Evolutionary conservation across 2,329 filamentous ascomycete genomes (phyloP).

Genomic region (Paraconiothyrium sp.): DNA sequence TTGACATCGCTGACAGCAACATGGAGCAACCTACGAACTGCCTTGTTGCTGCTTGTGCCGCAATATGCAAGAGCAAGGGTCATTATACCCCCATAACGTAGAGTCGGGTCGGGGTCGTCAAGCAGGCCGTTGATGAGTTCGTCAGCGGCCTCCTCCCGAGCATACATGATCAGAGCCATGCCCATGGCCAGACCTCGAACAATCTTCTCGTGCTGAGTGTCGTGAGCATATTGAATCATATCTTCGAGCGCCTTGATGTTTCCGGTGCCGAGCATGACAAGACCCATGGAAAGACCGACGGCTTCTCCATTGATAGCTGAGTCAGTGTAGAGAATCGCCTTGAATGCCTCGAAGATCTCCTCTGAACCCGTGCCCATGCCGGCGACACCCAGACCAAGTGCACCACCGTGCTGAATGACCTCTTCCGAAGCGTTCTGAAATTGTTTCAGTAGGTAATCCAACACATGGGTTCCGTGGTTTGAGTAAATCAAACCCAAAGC

Average conservation of each 20-base stretch:
- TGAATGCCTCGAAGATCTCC: conserved; percentile 90
- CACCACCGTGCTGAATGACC: conserved; percentile 96
- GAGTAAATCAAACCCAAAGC: conserved; percentile 96
- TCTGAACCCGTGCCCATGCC: conserved; percentile 96
- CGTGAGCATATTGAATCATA: conserved; percentile 97
- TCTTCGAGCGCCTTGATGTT: conserved; percentile 92
- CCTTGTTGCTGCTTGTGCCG: conserved; percentile 97
- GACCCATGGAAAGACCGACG: conserved; percentile 92
- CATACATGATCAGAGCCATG: conserved; percentile 99
- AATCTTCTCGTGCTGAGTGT: conserved; percentile 99
- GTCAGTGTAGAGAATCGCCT: conserved; percentile 87
- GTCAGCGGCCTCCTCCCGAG: conserved; percentile 92
- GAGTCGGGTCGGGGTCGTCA: conserved; percentile 89
- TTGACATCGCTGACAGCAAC: conserved; percentile 98
- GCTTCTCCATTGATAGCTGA: conserved; percentile 97
- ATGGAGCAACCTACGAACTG: conserved; percentile 93
- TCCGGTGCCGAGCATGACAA: conserved; percentile 98
- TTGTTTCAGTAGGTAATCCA: conserved; percentile 79
- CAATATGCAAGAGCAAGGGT: conserved; percentile 98
- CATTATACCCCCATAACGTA: conserved; percentile 97
- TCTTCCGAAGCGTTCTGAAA: conserved; percentile 84
- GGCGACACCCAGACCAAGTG: conserved; percentile 92
- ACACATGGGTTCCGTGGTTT: conserved; percentile 92
- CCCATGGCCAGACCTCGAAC: conserved; percentile 93
- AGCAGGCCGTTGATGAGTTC: conserved; percentile 93